Base-by-base conservation (phyloP, 2,329 filamentous ascomycete species). In the Cytospora paraplurivora region DNA sequence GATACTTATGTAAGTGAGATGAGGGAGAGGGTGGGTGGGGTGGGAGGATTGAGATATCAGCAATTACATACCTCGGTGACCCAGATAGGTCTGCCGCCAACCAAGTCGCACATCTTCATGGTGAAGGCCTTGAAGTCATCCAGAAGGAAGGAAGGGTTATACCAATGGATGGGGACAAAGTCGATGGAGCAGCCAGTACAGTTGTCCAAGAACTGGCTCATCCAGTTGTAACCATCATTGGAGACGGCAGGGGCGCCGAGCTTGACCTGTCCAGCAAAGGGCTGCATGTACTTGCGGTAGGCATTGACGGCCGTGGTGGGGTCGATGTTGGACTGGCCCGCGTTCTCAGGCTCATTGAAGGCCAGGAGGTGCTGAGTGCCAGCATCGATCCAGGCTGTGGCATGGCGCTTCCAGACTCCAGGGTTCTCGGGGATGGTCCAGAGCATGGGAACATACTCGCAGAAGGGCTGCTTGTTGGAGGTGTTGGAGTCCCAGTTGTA, bases 211-310 rank as follows among this genome's bases (percentile, higher is more conserved):
- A 82, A 83, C 35, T 72, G 69, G 21, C 68, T 66, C n/a, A 83
- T 72, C 74, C 77, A 83, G 55, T 72, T 69, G 34, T 81, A 74
- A 12, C 70, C 73, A 53, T 76, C 78, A 68, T 81, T 82, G 67
- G 80, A 81, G 49, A 83, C 79, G 54, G 78, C 74, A 4, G 81
- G 81, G 7, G 79, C 75, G 62, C 78, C 78, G 52, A 82, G 74
- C 66, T 76, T 74, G 53, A 76, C 79, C 62, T 78, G 73, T 57
- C 75, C 75, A 34, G 74, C 73, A 67, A 77, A 80, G 1, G 77
- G 79, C 67, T 79, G 70, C 74, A 82, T 79, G 72, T 78, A 76
- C n/a, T 68, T 67, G 60, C 71, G 72, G 69, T 75, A 81, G 7
- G 72, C 76, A 6, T 69, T 59, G 1, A 76, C 79, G 11, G 79